These are phyloP conservation scores for Collybia nuda DNA, from an alignment of 768 basidiomycete genomes.

Conservation along the genomic window DNA sequence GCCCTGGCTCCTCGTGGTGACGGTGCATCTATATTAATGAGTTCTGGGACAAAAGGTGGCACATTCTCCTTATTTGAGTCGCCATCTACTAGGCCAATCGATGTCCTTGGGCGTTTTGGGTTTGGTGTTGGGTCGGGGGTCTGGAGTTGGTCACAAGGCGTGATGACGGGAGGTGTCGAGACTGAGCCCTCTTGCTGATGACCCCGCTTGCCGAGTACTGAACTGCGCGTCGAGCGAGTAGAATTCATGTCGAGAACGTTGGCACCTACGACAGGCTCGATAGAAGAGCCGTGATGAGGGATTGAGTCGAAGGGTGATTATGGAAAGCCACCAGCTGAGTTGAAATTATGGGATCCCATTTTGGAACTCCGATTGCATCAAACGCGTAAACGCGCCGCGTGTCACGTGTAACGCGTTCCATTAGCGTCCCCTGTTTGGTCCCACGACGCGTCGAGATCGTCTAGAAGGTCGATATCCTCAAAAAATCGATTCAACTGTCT, in stretches of 20 bases:
- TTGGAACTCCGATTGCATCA: conserved; percentile 40
- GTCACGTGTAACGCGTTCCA: conserved; percentile 31
- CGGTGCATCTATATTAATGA: conserved; percentile 30
- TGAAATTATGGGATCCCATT: conserved; percentile 17
- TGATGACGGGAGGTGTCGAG: conserved; percentile 19
- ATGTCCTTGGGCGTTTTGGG: conserved; percentile 61
- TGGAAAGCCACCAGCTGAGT: conserved; percentile 11
- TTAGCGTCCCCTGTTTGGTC: conserved; percentile 16
- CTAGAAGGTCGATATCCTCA: conserved; percentile 2
- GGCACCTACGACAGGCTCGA: conserved; percentile 15
- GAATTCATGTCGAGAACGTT: conserved; percentile 35
- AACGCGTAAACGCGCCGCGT: conserved; percentile 32
- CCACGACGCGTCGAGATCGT: conserved; percentile 5
- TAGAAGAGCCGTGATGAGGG: conserved; percentile 6
- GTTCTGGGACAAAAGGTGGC: conserved; percentile 52
- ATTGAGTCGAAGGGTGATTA: conserved; percentile 20
- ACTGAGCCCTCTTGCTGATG: conserved; percentile 33
- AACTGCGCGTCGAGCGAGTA: conserved; percentile 39
- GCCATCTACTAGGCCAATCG: conserved; percentile 42
- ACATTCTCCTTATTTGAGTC: conserved; percentile 79
- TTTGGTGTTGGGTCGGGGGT: conserved; percentile 67
- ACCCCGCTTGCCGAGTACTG: conserved; percentile 52
- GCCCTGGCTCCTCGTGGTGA: conserved; percentile 40
- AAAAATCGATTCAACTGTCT: conserved; percentile 1
- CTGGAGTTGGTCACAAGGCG: conserved; percentile 41